Evolutionary conservation across 371 early-diverging fungal genomes (phyloP).

Genomic region (Capillidium heterosporum): DNA sequence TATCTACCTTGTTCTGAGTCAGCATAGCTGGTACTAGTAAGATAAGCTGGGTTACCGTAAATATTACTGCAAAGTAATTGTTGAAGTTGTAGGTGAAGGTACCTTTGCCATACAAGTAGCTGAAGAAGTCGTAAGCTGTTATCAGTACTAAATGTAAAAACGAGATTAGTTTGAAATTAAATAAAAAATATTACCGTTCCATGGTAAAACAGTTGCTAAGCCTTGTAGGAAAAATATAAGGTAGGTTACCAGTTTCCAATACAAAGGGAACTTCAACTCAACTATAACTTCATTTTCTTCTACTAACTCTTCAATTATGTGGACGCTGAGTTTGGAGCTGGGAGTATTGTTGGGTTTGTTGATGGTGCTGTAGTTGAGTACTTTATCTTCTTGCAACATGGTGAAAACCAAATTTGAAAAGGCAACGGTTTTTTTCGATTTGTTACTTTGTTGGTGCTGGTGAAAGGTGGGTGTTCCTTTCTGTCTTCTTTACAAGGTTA

Average conservation of each 20-base stretch:
- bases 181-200: conserved; percentile 38
- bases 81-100: conserved; percentile 41
- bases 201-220: conserved; percentile 52
- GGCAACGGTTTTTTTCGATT: no score
- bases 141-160: conserved; percentile 31
- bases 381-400: no score
- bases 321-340: no score
- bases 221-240: conserved; percentile 52
- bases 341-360: no score
- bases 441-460: no score
- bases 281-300: no score
- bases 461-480: no score
- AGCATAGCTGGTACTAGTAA: conserved; percentile 30
- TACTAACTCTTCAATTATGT: no score
- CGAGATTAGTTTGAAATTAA: background rate
- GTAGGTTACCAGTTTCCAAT: conserved; percentile 7
- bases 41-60: conserved; percentile 36
- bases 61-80: conserved; percentile 54
- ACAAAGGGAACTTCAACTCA: no score
- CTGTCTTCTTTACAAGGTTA: no score
- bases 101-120: conserved; percentile 31
- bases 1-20: conserved; percentile 33
- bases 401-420: no score
- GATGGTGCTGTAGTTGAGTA: no score
- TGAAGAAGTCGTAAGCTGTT: conserved; percentile 53